phyloP scores from a whole-genome alignment of 192 early-diverging fungal genomes.

The Gonapodya sp. region DNA sequence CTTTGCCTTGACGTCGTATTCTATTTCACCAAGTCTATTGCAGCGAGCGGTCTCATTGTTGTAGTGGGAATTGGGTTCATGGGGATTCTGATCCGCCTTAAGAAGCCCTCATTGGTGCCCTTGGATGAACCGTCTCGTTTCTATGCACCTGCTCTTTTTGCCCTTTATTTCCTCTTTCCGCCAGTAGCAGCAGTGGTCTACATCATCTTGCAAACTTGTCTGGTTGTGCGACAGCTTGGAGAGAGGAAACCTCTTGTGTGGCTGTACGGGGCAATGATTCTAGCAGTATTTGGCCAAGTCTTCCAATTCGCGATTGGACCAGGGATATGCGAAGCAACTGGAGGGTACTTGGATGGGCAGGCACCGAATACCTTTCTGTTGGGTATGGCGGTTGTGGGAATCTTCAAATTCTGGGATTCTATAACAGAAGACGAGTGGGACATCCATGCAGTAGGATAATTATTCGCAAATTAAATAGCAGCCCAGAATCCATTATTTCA shows the following conservation, averaged over 20 bases:
- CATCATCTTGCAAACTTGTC: neutral
- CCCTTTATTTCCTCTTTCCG: neutral
- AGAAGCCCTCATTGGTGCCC: neutral
- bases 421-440: neutral
- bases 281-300: neutral
- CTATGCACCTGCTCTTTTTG: neutral
- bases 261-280: neutral
- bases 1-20: too few relatives aligned
- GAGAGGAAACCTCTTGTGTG: neutral
- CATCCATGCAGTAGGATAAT: neutral
- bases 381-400: neutral
- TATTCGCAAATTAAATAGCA: too few relatives aligned
- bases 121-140: neutral
- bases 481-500: too few relatives aligned
- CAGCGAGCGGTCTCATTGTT: neutral
- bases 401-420: neutral
- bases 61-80: neutral
- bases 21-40: neutral
- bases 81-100: neutral
- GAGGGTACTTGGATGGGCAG: neutral
- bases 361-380: neutral
- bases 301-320: neutral
- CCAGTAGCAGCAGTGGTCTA: neutral
- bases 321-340: neutral
- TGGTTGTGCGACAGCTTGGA: neutral